Evolutionary conservation across 1,284 basidiomycete species (phyloP), one percentile per base, ranked within the genome.

Genomic region (Neolentinus lepideus): DNA sequence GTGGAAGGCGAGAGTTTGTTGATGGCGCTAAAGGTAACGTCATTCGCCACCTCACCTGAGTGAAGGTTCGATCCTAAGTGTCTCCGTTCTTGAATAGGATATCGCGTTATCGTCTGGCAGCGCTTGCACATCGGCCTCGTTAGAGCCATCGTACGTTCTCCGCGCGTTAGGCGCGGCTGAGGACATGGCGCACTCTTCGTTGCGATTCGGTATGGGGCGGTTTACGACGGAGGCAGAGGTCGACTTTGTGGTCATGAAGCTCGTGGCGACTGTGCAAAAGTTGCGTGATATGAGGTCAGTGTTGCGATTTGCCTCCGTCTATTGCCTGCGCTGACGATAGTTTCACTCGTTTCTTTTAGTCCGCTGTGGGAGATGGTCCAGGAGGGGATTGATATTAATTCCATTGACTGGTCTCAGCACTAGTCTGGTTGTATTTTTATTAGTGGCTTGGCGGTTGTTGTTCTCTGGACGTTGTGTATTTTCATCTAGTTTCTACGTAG

Each of bases 321-420:
- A 45, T 3, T 45, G 6, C 22, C 11, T 33, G 26, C 45, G 14
- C 35, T 29, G 33, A 51, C 38, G 29, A 25, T 54, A 16, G 16
- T 31, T 25, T 22, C 31, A 10, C 24, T 6, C 12, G 24, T 10
- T 25, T 54, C 38, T n/a, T n/a, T n/a, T 57, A 90, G 91, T 67
- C 95, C 95, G 25, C 73, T 98, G 52, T 98, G 94, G 94, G 95
- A 97, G 75, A 96, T 98, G 94, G 92, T 97, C 12, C 92, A 96
- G 71, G 95, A 97, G 67, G 97, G 96, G 45, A 94, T 99, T 56
- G 95, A 98, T 68, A 83, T 98, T 63, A 92, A 85, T 68, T 79
- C 86, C 22, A 97, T 99, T 67, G 82, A 97, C 69, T 98, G 95
- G 95, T 88, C 89, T 47, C 89, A 85, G 63, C 80, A 83, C 60